Conservation (phyloP, 73 alveolate species). For the Blepharisma stoltei region DNA sequence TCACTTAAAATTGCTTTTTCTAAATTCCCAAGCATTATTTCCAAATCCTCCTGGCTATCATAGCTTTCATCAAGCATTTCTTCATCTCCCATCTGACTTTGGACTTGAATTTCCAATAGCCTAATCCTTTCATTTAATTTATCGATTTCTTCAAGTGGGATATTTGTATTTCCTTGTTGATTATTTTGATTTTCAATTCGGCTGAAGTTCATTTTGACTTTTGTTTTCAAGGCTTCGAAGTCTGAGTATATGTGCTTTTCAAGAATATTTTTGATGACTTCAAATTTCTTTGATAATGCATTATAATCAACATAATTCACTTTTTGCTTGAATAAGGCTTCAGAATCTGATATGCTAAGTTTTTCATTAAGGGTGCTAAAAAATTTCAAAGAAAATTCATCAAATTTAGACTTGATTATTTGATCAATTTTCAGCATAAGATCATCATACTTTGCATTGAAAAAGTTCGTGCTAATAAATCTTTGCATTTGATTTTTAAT, state of each 20-base stretch:
- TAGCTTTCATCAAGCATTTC: conserved; percentile 7
- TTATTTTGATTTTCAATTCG: background rate
- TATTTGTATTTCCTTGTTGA: background rate
- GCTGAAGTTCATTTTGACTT: conserved; percentile 6
- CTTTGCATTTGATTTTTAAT: background rate
- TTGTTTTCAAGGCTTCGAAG: conserved; percentile 10
- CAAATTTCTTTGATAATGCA: conserved; percentile 4
- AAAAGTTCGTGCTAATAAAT: background rate
- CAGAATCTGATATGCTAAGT: background rate
- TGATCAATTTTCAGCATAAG: background rate
- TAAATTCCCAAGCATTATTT: too few species aligned
- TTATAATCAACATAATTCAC: background rate
- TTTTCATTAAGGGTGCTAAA: conserved; percentile 3
- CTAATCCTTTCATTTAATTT: background rate
- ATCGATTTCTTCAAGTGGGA: background rate
- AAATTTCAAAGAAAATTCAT: background rate
- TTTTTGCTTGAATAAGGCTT: background rate
- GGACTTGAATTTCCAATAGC: background rate
- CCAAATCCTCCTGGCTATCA: conserved; percentile 15
- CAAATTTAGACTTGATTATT: conserved; percentile 7
- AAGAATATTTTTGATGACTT: background rate
- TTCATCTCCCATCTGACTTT: background rate
- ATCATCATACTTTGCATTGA: background rate
- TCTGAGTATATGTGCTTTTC: conserved; percentile 25
- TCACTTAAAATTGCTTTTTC: too few species aligned